A percentile compares a stretch with the other conserved stretches of the same genome.
Evolutionary conservation across 2,329 filamentous ascomycete genomes (phyloP).

Genomic region (Pleurostoma richardsiae): DNA sequence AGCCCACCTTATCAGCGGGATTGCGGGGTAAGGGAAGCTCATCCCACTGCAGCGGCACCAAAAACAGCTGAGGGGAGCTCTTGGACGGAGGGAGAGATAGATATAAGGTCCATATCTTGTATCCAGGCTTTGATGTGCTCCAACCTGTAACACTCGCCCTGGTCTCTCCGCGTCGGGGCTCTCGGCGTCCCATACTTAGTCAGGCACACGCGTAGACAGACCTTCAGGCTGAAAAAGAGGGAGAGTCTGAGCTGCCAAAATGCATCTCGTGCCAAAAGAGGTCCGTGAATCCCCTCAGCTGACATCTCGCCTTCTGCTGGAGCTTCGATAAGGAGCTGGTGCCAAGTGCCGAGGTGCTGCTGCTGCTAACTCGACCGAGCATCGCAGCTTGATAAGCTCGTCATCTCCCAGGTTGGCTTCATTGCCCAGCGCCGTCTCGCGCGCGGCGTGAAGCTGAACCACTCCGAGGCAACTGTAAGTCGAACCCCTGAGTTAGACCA

Average conservation of each 20-base stretch:
- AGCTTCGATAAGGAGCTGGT: not conserved
- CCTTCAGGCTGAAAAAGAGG: not conserved
- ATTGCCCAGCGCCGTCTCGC: slow-evolving; percentile 86
- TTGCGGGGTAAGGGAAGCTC: too few relatives aligned
- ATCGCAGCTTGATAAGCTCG: slow-evolving; percentile 85
- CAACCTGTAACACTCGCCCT: too few relatives aligned
- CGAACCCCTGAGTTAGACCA: not conserved
- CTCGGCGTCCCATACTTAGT: too few relatives aligned
- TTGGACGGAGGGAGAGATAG: too few relatives aligned
- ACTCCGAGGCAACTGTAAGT: slow-evolving; percentile 76
- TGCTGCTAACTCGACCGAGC: slow-evolving; percentile 2
- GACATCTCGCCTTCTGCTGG: slow-evolving; percentile 1
- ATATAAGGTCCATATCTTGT: too few relatives aligned
- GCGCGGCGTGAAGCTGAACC: slow-evolving; percentile 82
- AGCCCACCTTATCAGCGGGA: too few relatives aligned
- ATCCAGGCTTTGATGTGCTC: too few relatives aligned
- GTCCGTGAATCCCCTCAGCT: slow-evolving; percentile 15
- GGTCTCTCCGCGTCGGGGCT: too few relatives aligned
- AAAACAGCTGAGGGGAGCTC: too few relatives aligned
- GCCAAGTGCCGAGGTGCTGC: too few relatives aligned
- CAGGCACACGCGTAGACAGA: too few relatives aligned
- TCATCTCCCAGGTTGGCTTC: slow-evolving; percentile 81
- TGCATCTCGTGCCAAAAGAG: slow-evolving; percentile 30
- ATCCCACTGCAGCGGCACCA: too few relatives aligned
- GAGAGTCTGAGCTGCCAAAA: slow-evolving; percentile 10